A percentile compares a stretch with the other conserved stretches of the same genome.
These are phyloP conservation scores for Crotalaria pallida DNA, from an alignment of 306 rosid genomes.

Conservation along the genomic window DNA sequence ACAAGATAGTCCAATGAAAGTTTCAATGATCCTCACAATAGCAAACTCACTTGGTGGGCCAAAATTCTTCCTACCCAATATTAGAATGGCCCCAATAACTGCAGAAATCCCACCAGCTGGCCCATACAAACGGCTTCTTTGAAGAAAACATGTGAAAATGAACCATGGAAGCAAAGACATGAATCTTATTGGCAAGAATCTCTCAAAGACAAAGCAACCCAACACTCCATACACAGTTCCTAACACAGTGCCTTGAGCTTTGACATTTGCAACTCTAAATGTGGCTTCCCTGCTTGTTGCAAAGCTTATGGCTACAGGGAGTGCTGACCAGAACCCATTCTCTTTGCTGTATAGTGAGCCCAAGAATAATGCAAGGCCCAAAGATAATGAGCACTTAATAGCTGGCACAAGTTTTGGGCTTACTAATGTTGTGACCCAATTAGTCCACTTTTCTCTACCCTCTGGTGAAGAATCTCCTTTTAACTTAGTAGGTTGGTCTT, in stretches of 20 bases:
- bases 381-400: slow-evolving; percentile 39
- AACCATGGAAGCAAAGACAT: slow-evolving; percentile 58
- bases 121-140: slow-evolving; percentile 45
- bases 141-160: slow-evolving; percentile 52
- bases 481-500: not conserved
- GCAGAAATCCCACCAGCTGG: slow-evolving; percentile 57
- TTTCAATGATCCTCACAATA: slow-evolving; percentile 40
- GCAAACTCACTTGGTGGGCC: slow-evolving; percentile 59
- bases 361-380: slow-evolving; percentile 48
- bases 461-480: not conserved
- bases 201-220: slow-evolving; percentile 44
- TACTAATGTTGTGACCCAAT: not conserved
- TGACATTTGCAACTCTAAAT: slow-evolving; percentile 44
- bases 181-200: slow-evolving; percentile 34
- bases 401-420: slow-evolving; percentile 30
- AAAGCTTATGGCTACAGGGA: slow-evolving; percentile 45
- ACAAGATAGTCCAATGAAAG: slow-evolving; percentile 42
- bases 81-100: slow-evolving; percentile 40
- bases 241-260: slow-evolving; percentile 58
- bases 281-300: slow-evolving; percentile 46
- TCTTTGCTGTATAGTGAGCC: slow-evolving; percentile 45
- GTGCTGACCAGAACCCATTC: slow-evolving; percentile 51
- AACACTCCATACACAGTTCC: slow-evolving; percentile 58
- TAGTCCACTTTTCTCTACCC: not conserved
- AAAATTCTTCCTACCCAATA: slow-evolving; percentile 48